Evolutionary conservation across 2,329 filamentous ascomycete genomes (phyloP), one percentile per base, ranked within the genome.

Genomic region (Aureobasidium pullulans): DNA sequence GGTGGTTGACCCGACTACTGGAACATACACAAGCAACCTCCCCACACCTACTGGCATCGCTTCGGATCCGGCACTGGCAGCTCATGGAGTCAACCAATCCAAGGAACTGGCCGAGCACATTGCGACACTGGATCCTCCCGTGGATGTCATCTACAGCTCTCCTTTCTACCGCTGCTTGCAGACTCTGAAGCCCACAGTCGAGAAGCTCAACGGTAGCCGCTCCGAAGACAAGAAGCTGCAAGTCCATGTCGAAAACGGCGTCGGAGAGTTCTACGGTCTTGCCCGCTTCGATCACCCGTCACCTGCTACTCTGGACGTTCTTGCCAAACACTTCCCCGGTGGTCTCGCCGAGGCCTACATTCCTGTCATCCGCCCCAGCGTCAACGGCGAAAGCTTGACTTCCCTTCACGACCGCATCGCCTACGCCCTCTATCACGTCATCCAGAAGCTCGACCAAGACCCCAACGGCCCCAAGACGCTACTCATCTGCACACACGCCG

Each of bases 141-240:
- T 93, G 61, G 86, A 90, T 57, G 80, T 80, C 48, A 81, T 97
- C 65, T 97, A 96, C 76, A 88, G 84, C 34, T 91, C 87, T 62
- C 88, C 90, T 0, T 96, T 90, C 75, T 96, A 94, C 72, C 84
- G 91, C 64, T 96, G 91, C 70, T 77, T 96, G 43, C 88, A 96
- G 75, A 96, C 91, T 1, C 84, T 96, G 56, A 78, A 81, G 49
- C 90, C 91, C 0, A 86, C 86, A 65, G 77, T 86, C 50, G 72
- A 76, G n/a, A 71, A 71, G 10, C 76, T 84, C 75, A 63, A 73
- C 69, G 13, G 42, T 11, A 39, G 11, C 11, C 60, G 58, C 16
- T 28, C 57, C 4, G 23, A 50, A 10, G 50, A 68, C 74, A 61
- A 71, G 67, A 61, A 67, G 66, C 46, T 64, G 65, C 49, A 60